These are phyloP conservation scores for Botryosphaeria agaves DNA, from an alignment of 2,329 filamentous ascomycete genomes.

Conservation along the genomic window DNA sequence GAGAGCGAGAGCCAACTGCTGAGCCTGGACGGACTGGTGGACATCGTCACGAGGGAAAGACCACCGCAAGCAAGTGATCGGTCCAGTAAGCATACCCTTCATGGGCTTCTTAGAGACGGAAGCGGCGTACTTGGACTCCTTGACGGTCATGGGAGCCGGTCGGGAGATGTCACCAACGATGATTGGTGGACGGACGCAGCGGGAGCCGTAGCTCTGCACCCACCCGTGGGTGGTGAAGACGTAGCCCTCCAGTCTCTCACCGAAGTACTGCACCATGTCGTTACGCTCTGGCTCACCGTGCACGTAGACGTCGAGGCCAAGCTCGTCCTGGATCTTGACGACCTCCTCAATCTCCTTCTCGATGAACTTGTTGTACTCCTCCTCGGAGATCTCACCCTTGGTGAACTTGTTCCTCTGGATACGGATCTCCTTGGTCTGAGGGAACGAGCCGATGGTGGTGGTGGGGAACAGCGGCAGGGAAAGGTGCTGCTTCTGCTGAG, in stretches of 20 bases:
- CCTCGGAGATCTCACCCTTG: constrained; percentile 87
- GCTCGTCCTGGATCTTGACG: constrained; percentile 94
- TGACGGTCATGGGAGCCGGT: constrained; percentile 94
- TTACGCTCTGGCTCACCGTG: constrained; percentile 99
- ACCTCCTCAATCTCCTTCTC: constrained; percentile 95
- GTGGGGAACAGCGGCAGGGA: constrained; percentile 95
- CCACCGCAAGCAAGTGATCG: constrained; percentile 97
- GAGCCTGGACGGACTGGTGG: constrained; percentile 96
- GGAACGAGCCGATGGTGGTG: constrained; percentile 98
- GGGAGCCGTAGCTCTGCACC: constrained; percentile 97
- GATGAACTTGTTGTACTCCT: constrained; percentile 97
- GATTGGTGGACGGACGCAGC: constrained; percentile 95
- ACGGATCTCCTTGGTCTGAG: constrained; percentile 98
- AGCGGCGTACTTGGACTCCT: constrained; percentile 98
- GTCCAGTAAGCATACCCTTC: constrained; percentile 99
- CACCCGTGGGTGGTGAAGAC: constrained; percentile 98
- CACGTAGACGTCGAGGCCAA: constrained; percentile 90
- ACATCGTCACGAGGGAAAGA: constrained; percentile 99
- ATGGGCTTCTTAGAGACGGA: constrained; percentile 96
- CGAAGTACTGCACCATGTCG: constrained; percentile 99
- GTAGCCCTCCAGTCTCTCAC: constrained; percentile 91
- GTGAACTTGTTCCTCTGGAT: constrained; percentile 94
- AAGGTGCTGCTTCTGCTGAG: constrained; percentile 79
- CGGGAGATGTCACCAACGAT: constrained; percentile 98
- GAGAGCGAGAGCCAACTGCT: constrained; percentile 95